phyloP scores from a whole-genome alignment of 2,329 filamentous ascomycete genomes.

The Fusarium sp. region DNA sequence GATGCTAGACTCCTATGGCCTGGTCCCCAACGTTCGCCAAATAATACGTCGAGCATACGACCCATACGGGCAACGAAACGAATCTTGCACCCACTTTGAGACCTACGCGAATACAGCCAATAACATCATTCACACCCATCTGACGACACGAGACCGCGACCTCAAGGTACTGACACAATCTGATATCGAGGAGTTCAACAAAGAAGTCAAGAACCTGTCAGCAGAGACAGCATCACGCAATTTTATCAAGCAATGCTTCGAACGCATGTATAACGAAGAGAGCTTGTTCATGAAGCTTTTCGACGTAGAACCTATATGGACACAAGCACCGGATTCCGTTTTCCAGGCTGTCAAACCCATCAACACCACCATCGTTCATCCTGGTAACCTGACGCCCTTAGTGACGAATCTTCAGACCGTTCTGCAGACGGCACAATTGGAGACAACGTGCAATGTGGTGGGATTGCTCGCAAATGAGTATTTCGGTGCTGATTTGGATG shows the following conservation, averaged over 20 bases:
- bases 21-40: constrained; percentile 70
- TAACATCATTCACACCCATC: constrained; percentile 69
- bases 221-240: constrained; percentile 71
- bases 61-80: constrained; percentile 63
- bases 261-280: constrained; percentile 70
- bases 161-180: constrained; percentile 67
- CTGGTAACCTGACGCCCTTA: constrained; percentile 68
- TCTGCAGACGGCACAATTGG: constrained; percentile 64
- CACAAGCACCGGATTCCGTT: constrained; percentile 63
- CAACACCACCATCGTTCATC: constrained; percentile 67
- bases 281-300: constrained; percentile 70
- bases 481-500: constrained; percentile 69
- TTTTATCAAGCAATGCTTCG: constrained; percentile 73
- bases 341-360: constrained; percentile 66
- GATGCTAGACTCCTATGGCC: constrained; percentile 68
- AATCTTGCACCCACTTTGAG: constrained; percentile 61
- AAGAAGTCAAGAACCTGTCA: constrained; percentile 65
- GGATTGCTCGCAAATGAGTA: constrained; percentile 74
- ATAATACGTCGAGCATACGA: constrained; percentile 68
- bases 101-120: constrained; percentile 69
- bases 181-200: constrained; percentile 69
- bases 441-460: constrained; percentile 68
- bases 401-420: constrained; percentile 65
- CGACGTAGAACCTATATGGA: constrained; percentile 69
- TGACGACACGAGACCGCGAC: constrained; percentile 68